Base-by-base conservation (phyloP, 1,284 basidiomycete genomes). In the Testicularia cyperi region DNA sequence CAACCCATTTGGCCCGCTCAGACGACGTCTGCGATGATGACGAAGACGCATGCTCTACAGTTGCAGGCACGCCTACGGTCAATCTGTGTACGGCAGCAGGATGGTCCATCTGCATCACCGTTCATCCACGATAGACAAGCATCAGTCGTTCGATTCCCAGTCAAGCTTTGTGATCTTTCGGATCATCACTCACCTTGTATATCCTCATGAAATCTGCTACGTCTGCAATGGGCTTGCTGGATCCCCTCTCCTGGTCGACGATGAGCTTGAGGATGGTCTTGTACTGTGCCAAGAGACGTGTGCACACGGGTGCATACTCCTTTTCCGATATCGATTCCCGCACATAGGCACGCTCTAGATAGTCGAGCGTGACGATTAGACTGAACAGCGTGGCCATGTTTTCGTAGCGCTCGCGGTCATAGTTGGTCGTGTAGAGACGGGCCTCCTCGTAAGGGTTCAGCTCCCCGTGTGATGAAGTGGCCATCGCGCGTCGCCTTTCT, bases 281-380 rank as follows among this genome's bases (percentile, higher is more conserved):
- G 81, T 92, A 97, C 78, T 97, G 92, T 13, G 88, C 90, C 8
- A 98, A 79, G 15, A 98, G 79, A 33, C 90, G 83, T 14, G 89
- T 90, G 76, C 94, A 98, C 58, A 91, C 91, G 47, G 91, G 92
- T 47, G 91, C 92, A 78, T 98, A 98, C 88, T 96, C 90, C 38
- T 86, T 86, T 8, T 90, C 87, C 15, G 85, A 86, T 44, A 97
- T 87, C 0, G 88, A 86, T 79, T 97, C 36, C 24, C 92, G 84
- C 23, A 98, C 87, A 77, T 96, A 98, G 4, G 92, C 94, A 26
- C 91, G 83, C 77, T 98, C 94, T 20, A 97, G 85, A 73, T 92
- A 95, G 74, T 97, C 92, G 20, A 99, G 81, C 1, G 88, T 84
- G 39, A 94, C 87, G 51, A 96, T 86, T 69, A 97, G 88, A 20